Evolutionary conservation across 305 asterid species (phyloP), one percentile per base, ranked within the genome.

Genomic region (Ruellia speciosa): DNA sequence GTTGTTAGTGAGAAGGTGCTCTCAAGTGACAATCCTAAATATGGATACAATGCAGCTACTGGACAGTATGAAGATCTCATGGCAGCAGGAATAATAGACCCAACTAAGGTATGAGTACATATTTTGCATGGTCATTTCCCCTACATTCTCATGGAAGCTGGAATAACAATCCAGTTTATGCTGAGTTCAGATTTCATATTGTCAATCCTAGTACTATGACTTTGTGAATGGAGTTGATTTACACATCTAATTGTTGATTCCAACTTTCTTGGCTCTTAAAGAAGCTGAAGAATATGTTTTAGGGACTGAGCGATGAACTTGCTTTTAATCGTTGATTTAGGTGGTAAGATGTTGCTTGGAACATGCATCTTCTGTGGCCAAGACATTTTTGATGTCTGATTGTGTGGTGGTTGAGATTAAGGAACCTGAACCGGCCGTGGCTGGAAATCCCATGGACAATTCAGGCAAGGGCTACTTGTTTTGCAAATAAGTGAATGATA

Each of bases 1-100:
- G 97, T 93, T 33, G 99, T 93, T 59, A 84, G 94, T 66, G 97
- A 88, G 76, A 93, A 93, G 97, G 97, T 92, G 53, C 88, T 92
- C 14, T 76, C 96, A 10, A 88, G 86, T 66, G 95, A 82, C 57
- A 72, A 92, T 59, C 70, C 80, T 0, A 86, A 66, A 65, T 92
- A 69, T 47, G 99, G 99, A 48, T 92, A 84, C 76, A 92, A 88
- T 70, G 96, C 99, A 13, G 97, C 99, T 8, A 84, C 96, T 7
- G 99, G 96, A 62, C 73, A 80, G 51, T 92, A 88, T 59, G 97
- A 86, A 67, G 94, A 88, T 72, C 79, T 86, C 60, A 86, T 88
- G 99, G 84, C 96, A 48, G 97, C 97, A 50, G 95, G 97, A 67
- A 84, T 88, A 2, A 92, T 92, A 40, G 99, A 92, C 72, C 97